Percentiles rank a stretch among this genome's conserved stretches.
phyloP scores from a whole-genome alignment of 2,329 filamentous ascomycete genomes.

The Colletotrichum somersetense region DNA sequence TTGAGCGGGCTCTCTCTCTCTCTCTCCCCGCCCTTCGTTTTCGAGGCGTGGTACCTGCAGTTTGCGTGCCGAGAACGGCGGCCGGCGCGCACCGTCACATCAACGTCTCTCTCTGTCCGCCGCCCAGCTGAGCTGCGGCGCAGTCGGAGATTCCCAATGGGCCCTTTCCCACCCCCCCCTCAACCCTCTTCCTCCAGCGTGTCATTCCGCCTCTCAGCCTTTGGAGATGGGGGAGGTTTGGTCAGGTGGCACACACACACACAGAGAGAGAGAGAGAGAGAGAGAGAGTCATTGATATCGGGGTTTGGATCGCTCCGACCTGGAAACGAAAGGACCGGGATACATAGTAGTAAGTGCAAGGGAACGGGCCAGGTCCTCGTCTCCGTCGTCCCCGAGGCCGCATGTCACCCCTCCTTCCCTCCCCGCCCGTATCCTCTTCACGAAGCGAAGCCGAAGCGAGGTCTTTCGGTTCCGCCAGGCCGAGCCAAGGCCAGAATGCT shows the following conservation, averaged over 20 bases:
- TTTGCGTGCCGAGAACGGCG: conserved; percentile 11
- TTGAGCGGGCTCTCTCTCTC: too few relatives aligned
- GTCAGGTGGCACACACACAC: not conserved
- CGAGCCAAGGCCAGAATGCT: conserved; percentile 19
- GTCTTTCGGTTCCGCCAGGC: conserved; percentile 29
- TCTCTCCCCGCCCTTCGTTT: conserved; percentile 1
- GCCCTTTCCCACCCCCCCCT: not conserved
- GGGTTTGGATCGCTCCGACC: not conserved
- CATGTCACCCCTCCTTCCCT: not conserved
- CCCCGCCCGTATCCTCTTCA: not conserved
- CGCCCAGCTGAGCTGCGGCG: not conserved
- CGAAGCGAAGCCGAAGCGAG: not conserved
- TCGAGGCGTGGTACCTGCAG: conserved; percentile 21
- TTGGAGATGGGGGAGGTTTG: not conserved
- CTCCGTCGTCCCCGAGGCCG: not conserved
- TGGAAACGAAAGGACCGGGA: not conserved
- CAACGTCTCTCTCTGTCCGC: conserved; percentile 8
- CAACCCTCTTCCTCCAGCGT: not conserved
- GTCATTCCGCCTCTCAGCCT: not conserved
- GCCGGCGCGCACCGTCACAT: not conserved
- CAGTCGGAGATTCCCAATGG: not conserved
- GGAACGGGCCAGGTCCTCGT: not conserved
- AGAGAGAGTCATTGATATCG: not conserved
- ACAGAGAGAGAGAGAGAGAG: too few relatives aligned
- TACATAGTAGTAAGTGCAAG: too few relatives aligned